Percentiles rank a stretch among this genome's conserved stretches.
Conservation (phyloP, 169 alveolate species). For the Cryptosporidium canis region DNA sequence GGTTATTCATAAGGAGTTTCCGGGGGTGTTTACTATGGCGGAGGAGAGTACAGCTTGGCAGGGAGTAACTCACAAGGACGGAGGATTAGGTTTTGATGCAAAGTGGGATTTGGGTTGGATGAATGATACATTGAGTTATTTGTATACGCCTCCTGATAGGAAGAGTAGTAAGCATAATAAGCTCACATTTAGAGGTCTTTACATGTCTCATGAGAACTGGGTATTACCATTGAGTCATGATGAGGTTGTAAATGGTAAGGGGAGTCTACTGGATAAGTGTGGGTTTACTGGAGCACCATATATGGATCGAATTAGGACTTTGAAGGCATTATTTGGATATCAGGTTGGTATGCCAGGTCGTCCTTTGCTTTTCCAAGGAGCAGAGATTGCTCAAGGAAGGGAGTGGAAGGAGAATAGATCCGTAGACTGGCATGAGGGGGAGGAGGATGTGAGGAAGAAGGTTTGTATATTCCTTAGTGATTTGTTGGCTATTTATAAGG, state of each 20-base stretch:
- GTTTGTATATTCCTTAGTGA: slow-evolving; percentile 77
- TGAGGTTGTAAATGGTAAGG: slow-evolving; percentile 82
- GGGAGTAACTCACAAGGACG: slow-evolving; percentile 77
- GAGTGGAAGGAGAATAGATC: slow-evolving; percentile 82
- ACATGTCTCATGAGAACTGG: slow-evolving; percentile 81
- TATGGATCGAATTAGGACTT: slow-evolving; percentile 77
- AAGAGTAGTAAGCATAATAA: slow-evolving; percentile 77
- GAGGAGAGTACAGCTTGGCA: slow-evolving; percentile 81
- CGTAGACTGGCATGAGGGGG: slow-evolving; percentile 82
- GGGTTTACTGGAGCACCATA: slow-evolving; percentile 80
- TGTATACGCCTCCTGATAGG: slow-evolving; percentile 76
- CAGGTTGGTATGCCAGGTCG: slow-evolving; percentile 81
- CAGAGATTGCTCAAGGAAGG: slow-evolving; percentile 80
- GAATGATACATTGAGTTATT: slow-evolving; percentile 79
- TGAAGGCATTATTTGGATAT: slow-evolving; percentile 79
- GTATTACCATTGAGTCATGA: slow-evolving; percentile 79
- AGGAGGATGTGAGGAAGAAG: slow-evolving; percentile 77
- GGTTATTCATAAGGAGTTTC: slow-evolving; percentile 81
- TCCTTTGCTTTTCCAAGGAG: slow-evolving; percentile 81
- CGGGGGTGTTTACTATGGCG: slow-evolving; percentile 82
- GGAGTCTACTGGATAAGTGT: slow-evolving; percentile 79
- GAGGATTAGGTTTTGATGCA: slow-evolving; percentile 81
- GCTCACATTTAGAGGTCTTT: slow-evolving; percentile 81
- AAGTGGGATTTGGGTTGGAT: slow-evolving; percentile 84
- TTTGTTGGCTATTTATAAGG: slow-evolving; percentile 74